phyloP scores from a whole-genome alignment of 805 yeast species.

The Myxozyma nipponensis region DNA sequence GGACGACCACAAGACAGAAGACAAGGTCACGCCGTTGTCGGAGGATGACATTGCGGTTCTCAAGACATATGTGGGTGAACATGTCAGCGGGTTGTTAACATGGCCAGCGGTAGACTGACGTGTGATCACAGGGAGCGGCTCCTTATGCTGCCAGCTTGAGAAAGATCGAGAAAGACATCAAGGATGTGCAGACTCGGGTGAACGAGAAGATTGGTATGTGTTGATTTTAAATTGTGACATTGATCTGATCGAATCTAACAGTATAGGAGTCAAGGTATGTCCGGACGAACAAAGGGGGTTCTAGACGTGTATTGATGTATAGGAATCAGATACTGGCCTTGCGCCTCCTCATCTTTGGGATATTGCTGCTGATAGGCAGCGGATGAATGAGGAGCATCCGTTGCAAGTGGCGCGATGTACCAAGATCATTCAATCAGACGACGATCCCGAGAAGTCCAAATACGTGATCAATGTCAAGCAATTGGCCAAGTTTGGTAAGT shows the following conservation, averaged over 20 bases:
- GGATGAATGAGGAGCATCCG: conserved; percentile 91
- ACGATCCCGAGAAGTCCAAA: conserved; percentile 78
- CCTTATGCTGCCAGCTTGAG: conserved; percentile 85
- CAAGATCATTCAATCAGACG: conserved; percentile 63
- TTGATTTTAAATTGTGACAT: not conserved
- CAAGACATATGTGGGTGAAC: conserved; percentile 63
- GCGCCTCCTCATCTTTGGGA: conserved; percentile 98
- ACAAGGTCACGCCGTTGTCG: conserved; percentile 76
- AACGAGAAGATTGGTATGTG: conserved; percentile 82
- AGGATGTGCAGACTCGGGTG: conserved; percentile 76
- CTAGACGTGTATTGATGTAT: conserved; percentile 30
- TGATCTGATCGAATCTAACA: not conserved
- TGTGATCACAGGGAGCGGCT: conserved; percentile 65
- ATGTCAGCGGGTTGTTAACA: too few relatives aligned
- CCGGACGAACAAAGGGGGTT: too few relatives aligned
- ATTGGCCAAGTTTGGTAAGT: conserved; percentile 77
- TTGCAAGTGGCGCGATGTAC: conserved; percentile 98
- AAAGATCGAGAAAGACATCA: conserved; percentile 79
- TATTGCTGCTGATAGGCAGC: conserved; percentile 89
- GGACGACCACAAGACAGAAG: conserved; percentile 55
- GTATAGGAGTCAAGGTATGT: conserved; percentile 25
- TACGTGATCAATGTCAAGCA: conserved; percentile 96
- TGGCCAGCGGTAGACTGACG: too few relatives aligned
- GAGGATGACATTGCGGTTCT: conserved; percentile 97
- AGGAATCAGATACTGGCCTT: conserved; percentile 96